Evolutionary conservation across 371 early-diverging fungal species (phyloP).

Genomic region (Furculomyces boomerangus): DNA sequence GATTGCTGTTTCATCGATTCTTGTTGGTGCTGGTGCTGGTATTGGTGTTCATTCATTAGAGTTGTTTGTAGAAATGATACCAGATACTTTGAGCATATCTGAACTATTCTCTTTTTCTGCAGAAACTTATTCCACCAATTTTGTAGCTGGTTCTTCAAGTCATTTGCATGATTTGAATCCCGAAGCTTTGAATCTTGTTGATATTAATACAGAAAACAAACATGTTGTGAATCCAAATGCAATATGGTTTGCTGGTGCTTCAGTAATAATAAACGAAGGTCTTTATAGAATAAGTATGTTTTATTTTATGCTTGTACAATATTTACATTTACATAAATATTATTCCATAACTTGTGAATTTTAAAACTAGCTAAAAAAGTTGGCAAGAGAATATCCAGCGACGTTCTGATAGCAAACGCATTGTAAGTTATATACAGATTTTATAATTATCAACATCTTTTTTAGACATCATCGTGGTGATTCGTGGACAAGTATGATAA

Average conservation of each 20-base stretch:
- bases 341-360: neutral
- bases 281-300: conserved; percentile 31
- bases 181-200: too few species aligned
- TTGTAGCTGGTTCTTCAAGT: neutral
- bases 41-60: conserved; percentile 47
- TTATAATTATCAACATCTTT: neutral
- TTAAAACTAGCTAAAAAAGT: conserved; percentile 32
- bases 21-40: conserved; percentile 37
- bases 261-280: conserved; percentile 42
- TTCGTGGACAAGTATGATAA: conserved; percentile 41
- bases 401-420: conserved; percentile 51
- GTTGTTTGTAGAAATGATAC: conserved; percentile 21
- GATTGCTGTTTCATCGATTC: conserved; percentile 36
- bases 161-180: too few species aligned
- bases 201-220: too few species aligned
- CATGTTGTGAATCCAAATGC: conserved; percentile 30
- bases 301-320: conserved; percentile 1
- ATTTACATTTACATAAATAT: conserved; percentile 7
- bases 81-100: conserved; percentile 2
- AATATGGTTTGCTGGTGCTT: conserved; percentile 46
- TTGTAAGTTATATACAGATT: conserved; percentile 20
- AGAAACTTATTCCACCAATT: neutral
- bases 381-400: conserved; percentile 32
- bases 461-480: conserved; percentile 42
- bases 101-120: neutral